Percentiles rank a stretch among this genome's conserved stretches.
These are phyloP conservation scores for Colletotrichum nymphaeae DNA, from an alignment of 2,329 filamentous ascomycete species.

Conservation along the genomic window DNA sequence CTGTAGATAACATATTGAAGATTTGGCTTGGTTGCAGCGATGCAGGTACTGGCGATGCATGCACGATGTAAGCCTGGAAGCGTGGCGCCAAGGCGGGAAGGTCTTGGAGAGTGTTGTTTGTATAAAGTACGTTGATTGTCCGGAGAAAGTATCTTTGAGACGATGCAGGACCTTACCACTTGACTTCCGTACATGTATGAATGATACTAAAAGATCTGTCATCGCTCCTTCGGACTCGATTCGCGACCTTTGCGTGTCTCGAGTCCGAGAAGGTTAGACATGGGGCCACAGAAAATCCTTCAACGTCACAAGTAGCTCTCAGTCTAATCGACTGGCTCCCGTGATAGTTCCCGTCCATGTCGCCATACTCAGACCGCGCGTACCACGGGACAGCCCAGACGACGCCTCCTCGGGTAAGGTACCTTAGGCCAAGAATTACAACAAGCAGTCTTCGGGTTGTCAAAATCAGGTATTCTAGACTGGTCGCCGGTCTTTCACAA, in stretches of 20 bases:
- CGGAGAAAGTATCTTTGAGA: not conserved
- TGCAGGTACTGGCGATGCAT: not conserved
- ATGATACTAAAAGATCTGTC: not conserved
- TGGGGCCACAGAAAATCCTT: not conserved
- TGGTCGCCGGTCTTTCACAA: not conserved
- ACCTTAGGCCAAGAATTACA: not conserved
- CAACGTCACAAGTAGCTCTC: not conserved
- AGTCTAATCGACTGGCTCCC: not conserved
- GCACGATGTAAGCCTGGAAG: not conserved
- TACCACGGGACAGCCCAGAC: not conserved
- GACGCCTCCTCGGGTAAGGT: no score
- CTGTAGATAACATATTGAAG: constrained; percentile 1
- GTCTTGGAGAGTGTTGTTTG: not conserved
- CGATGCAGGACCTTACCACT: not conserved
- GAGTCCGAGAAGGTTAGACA: not conserved
- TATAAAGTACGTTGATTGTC: not conserved
- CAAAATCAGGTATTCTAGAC: not conserved
- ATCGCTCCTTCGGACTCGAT: not conserved
- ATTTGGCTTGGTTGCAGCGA: not conserved
- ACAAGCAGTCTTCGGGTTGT: not conserved
- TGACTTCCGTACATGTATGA: not conserved
- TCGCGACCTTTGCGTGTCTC: not conserved
- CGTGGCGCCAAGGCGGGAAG: not conserved
- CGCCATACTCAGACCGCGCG: not conserved
- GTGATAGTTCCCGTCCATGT: not conserved